Evolutionary conservation across 208 protist genomes (phyloP).

Genomic region (Leptomonas pyrrhocoris): DNA sequence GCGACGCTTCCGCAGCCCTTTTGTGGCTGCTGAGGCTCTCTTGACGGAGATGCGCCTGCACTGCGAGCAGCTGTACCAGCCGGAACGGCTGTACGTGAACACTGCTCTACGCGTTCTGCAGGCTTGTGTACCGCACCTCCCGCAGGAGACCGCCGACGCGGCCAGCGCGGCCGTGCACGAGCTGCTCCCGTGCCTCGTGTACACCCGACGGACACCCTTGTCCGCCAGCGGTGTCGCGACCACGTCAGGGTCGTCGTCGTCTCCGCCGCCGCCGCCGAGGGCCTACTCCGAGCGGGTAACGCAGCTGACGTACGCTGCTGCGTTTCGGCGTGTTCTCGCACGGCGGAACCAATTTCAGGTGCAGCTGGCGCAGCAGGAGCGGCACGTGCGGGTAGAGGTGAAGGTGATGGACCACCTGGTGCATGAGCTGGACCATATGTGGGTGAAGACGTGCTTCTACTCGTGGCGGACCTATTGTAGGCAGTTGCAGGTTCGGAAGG

Average conservation of each 20-base stretch:
- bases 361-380: slow-evolving; percentile 40
- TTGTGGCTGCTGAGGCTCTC: slow-evolving; percentile 83
- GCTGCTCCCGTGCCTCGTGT: slow-evolving; percentile 72
- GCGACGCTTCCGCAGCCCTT: slow-evolving; percentile 68
- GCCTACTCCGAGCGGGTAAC: slow-evolving; percentile 10
- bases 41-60: slow-evolving; percentile 64
- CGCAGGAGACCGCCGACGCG: slow-evolving; percentile 52
- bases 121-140: slow-evolving; percentile 57
- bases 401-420: slow-evolving; percentile 80
- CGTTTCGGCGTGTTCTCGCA: slow-evolving; percentile 62
- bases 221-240: neutral
- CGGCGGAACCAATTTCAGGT: slow-evolving; percentile 55
- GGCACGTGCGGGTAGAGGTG: slow-evolving; percentile 48
- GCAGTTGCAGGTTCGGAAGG: slow-evolving; percentile 57
- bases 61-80: slow-evolving; percentile 34
- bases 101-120: slow-evolving; percentile 74
- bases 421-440: slow-evolving; percentile 67
- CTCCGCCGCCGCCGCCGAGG: neutral
- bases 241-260: neutral
- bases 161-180: slow-evolving; percentile 72
- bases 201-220: slow-evolving; percentile 48
- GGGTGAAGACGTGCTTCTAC: slow-evolving; percentile 86
- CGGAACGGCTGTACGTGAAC: slow-evolving; percentile 69
- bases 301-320: slow-evolving; percentile 64
- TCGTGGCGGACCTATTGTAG: slow-evolving; percentile 76